phyloP scores from a whole-genome alignment of 192 early-diverging fungal species.

The Backusella circina region DNA sequence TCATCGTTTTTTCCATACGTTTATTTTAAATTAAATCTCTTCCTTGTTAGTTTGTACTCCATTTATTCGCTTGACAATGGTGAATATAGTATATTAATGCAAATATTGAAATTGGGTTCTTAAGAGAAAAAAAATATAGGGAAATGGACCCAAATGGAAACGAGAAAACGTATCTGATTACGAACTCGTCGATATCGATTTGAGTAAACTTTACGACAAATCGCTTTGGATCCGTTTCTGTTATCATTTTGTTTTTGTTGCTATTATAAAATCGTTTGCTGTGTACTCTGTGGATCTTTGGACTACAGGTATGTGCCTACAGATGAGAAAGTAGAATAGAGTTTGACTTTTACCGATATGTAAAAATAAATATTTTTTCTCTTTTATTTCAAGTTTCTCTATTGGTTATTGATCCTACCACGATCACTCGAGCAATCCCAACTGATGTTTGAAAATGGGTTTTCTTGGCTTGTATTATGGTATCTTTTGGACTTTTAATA shows the following conservation, averaged over 20 bases:
- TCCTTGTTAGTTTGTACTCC: too few relatives aligned
- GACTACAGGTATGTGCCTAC: not conserved
- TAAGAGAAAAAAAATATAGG: not conserved
- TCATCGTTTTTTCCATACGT: too few relatives aligned
- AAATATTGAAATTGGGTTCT: not conserved
- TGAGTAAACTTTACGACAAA: not conserved
- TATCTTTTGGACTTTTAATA: slow-evolving; percentile 54
- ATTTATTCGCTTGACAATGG: not conserved
- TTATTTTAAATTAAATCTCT: too few relatives aligned
- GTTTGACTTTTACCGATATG: not conserved
- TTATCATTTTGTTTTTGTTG: not conserved
- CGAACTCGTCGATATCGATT: not conserved
- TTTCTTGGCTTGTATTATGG: too few relatives aligned
- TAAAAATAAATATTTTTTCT: not conserved
- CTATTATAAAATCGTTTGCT: not conserved
- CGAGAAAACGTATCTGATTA: not conserved
- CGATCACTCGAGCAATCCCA: not conserved
- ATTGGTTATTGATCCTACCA: not conserved
- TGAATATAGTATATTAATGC: not conserved
- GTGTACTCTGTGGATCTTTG: not conserved
- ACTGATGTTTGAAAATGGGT: not conserved
- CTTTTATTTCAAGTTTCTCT: not conserved
- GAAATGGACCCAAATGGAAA: not conserved
- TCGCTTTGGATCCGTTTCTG: not conserved
- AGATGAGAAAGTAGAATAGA: not conserved